These are phyloP conservation scores for Pythium biforme DNA, from an alignment of 352 stramenopile species.

Conservation along the genomic window DNA sequence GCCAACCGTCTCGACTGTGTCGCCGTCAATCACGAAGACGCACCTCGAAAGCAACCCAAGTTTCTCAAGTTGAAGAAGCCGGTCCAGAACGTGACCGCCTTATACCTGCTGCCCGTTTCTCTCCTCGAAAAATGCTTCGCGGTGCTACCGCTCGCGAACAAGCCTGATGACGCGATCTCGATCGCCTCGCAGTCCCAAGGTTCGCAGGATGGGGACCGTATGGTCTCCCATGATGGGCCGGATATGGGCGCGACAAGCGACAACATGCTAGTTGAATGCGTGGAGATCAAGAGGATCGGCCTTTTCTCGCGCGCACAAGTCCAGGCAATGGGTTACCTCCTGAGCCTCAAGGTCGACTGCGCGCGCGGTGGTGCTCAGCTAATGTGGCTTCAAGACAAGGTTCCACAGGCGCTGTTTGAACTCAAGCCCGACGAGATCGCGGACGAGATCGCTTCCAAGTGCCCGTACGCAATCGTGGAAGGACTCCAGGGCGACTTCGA, in stretches of 20 bases:
- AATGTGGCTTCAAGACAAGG: background rate
- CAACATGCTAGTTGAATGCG: background rate
- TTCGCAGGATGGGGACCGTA: too few species aligned
- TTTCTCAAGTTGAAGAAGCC: background rate
- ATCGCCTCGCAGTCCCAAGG: background rate
- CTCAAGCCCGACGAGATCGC: background rate
- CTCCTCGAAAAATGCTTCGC: constrained; percentile 44
- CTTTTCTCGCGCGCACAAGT: background rate
- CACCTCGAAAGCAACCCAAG: background rate
- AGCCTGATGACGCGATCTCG: constrained; percentile 87
- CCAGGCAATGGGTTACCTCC: background rate
- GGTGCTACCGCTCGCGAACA: constrained; percentile 90
- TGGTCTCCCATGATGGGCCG: too few species aligned
- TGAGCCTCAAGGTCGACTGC: background rate
- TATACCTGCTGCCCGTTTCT: background rate
- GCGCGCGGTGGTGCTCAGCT: background rate
- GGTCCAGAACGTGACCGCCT: background rate
- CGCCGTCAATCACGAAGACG: background rate
- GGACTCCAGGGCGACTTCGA: background rate
- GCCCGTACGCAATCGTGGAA: background rate
- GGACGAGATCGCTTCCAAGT: background rate
- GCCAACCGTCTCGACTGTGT: background rate
- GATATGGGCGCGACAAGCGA: background rate
- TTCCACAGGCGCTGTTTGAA: background rate
- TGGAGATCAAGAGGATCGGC: background rate